Evolutionary conservation across 1,284 basidiomycete species (phyloP), one percentile per base, ranked within the genome.

Genomic region (Hypsizygus ulmarius): DNA sequence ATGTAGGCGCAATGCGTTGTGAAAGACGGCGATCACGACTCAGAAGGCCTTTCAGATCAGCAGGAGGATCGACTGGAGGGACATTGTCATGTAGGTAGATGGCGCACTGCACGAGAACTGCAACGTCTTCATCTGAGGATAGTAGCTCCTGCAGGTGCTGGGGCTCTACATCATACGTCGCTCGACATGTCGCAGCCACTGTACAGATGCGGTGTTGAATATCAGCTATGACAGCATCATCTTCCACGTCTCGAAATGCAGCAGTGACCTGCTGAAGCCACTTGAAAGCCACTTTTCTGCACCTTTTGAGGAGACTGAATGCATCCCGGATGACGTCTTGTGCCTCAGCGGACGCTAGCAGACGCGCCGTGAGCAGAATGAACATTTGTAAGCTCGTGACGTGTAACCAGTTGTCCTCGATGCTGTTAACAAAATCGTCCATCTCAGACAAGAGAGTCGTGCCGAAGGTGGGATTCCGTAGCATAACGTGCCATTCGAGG

Each of bases 371-470:
- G 0, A 78, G 50, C 18, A 64, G 53, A 35, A 69, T 62, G n/a
- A 75, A 61, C 0, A 62, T 72, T 21, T 61, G 57, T 39, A 73
- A 65, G 0, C 70, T 65, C 25, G 62, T 57, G 0, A 55, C 59
- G 47, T 78, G 67, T 30, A 67, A 52, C 77, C 77, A 79, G 52
- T 73, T 79, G 1, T 46, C 63, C 46, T 64, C 49, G 5, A 75
- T 54, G 14, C 58, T 55, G 3, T 18, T 36, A 2, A 71, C 35
- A 1, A 73, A 54, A 5, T 43, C 46, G n/a, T 59, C 51, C 7
- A 73, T 54, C 33, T 71, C 70, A 4, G 27, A 35, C 0, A 79
- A 34, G 0, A 78, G 52, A 0, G 58, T 51, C 2, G 15, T 1
- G 2, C 70, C 64, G 44, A 78, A 79, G 1, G 58, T 40, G 0